A percentile compares a stretch with the other conserved stretches of the same genome.
Conservation (phyloP, 495 filamentous ascomycete species). For the Astrothelium subdiscretum region DNA sequence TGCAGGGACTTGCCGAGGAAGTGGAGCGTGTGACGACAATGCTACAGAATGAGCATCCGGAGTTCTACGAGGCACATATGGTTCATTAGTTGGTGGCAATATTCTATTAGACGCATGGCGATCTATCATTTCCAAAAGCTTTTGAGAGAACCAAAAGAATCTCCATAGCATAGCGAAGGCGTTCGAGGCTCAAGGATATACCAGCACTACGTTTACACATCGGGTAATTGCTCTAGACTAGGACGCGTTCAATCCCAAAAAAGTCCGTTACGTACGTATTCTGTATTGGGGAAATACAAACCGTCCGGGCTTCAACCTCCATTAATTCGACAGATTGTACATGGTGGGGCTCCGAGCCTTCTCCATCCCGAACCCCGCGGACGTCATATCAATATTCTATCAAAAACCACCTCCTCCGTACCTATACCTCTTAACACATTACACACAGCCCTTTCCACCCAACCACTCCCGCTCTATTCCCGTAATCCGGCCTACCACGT, state of each 20-base stretch:
- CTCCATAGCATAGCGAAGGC: neutral
- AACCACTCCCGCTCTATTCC: too few species aligned
- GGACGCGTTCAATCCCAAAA: too few species aligned
- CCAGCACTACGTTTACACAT: neutral
- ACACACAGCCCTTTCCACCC: too few species aligned
- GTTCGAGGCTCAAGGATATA: neutral
- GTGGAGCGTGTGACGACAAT: slow-evolving; percentile 75
- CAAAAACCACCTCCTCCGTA: neutral
- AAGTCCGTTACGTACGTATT: too few species aligned
- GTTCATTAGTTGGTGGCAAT: slow-evolving; percentile 9
- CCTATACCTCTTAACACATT: neutral
- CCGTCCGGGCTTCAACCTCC: too few species aligned
- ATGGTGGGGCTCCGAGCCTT: neutral
- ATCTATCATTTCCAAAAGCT: neutral
- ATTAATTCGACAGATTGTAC: too few species aligned
- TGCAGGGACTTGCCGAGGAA: slow-evolving; percentile 73
- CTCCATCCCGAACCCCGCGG: neutral
- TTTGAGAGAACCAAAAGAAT: neutral
- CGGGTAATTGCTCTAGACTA: neutral
- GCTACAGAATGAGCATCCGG: slow-evolving; percentile 59
- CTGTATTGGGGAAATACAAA: too few species aligned
- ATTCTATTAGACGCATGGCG: neutral
- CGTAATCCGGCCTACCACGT: neutral
- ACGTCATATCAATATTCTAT: neutral
- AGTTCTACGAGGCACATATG: slow-evolving; percentile 18